Evolutionary conservation across 768 basidiomycete species (phyloP), one percentile per base, ranked within the genome.

Genomic region (Chalciporus sphaerocephalus): DNA sequence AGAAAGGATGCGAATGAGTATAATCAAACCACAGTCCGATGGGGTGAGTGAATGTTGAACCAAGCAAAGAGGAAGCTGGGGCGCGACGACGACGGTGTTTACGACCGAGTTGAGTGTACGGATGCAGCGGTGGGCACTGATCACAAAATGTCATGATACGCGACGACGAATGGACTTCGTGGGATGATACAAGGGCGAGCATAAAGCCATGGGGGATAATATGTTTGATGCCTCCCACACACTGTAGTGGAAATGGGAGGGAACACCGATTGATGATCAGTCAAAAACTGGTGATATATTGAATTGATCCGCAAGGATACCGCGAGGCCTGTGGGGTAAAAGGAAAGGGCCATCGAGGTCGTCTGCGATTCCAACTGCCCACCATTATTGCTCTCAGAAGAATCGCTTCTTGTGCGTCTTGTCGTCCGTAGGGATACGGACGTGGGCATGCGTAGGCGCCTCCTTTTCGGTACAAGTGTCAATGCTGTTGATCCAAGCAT

Each of bases 401-500:
- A 92, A 87, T 56, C 79, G 75, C 62, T 78, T 77, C 72, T 86
- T 91, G 51, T 68, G 65, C 64, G 78, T 62, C 69, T 81, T 91
- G 64, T 90, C 90, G 46, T 90, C 85, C 30, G 78, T 71, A 35
- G 74, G 64, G 40, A 90, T 81, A 70, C 83, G 85, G 61, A 85
- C 79, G 65, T 93, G 91, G 40, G 69, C 60, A 66, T 93, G 91
- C 21, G 64, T 66, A 25, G 78, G 75, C 13, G 50, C 48, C 7
- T 64, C 64, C n/a, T 71, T 74, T 41, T 38, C 57, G 18, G 85
- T 82, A 62, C 92, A 95, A 17, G 83, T 69, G 34, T 68, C 73
- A 54, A 98, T 81, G 49, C 65, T 70, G 71, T 78, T 81, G 48
- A 99, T 59, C 96, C 96, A 99, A 53, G 84, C 76, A 61, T 99